phyloP scores from a whole-genome alignment of 768 basidiomycete species.

The Amanita inopinata region DNA sequence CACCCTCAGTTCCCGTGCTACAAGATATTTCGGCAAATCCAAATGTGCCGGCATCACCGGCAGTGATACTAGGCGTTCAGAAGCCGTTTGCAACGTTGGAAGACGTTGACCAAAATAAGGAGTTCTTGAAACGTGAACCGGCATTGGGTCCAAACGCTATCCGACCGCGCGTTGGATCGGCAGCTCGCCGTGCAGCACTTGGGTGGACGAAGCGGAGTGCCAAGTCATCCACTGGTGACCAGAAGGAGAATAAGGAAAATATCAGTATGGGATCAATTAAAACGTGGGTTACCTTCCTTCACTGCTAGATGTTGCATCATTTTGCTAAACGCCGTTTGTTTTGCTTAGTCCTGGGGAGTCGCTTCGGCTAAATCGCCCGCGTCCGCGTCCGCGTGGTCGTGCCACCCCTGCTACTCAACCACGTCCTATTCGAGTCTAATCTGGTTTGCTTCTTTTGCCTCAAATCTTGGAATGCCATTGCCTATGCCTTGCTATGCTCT shows the following conservation, averaged over 20 bases:
- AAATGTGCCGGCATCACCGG: constrained; percentile 4
- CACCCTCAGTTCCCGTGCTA: neutral
- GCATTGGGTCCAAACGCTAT: constrained; percentile 24
- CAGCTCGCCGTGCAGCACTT: constrained; percentile 43
- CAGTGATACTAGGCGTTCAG: neutral
- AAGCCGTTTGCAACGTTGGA: constrained; percentile 35
- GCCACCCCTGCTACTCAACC: constrained; percentile 32
- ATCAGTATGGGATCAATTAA: constrained; percentile 30
- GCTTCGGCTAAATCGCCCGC: constrained; percentile 38
- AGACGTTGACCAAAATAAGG: constrained; percentile 23
- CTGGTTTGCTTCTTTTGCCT: neutral
- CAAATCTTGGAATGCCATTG: neutral
- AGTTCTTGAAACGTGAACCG: constrained; percentile 24
- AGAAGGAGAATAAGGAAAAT: constrained; percentile 35
- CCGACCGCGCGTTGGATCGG: constrained; percentile 46
- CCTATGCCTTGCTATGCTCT: constrained; percentile 5
- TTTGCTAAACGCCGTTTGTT: too few species aligned
- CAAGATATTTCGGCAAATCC: neutral
- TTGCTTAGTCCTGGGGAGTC: constrained; percentile 33
- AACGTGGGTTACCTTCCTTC: constrained; percentile 39
- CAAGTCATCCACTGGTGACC: constrained; percentile 36
- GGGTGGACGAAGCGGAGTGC: constrained; percentile 58
- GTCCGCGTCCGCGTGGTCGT: constrained; percentile 41
- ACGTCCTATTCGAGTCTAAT: constrained; percentile 27
- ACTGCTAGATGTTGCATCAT: neutral